Evolutionary conservation across 768 basidiomycete genomes (phyloP).

Genomic region (Gymnopilus dilepis): DNA sequence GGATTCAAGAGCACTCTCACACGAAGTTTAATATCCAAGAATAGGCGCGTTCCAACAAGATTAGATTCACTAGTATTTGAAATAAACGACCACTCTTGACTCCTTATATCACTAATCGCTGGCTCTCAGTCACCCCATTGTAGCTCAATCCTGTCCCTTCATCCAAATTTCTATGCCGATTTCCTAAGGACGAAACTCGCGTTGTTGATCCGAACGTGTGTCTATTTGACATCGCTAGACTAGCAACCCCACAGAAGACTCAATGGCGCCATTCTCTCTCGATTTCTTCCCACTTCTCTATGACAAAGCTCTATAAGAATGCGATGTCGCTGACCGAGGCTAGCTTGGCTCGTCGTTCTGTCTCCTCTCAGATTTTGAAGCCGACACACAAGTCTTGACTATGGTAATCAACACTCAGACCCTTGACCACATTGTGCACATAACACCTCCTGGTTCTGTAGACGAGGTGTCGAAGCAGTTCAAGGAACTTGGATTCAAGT

Average conservation of each 20-base stretch:
- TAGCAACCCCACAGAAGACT: neutral
- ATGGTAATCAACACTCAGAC: slow-evolving; percentile 30
- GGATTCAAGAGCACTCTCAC: too few relatives aligned
- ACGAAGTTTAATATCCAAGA: too few relatives aligned
- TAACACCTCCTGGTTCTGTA: slow-evolving; percentile 69
- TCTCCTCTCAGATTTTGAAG: neutral
- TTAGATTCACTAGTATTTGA: too few relatives aligned
- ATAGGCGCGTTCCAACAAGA: too few relatives aligned
- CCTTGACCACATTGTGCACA: slow-evolving; percentile 74
- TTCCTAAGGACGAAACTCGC: too few relatives aligned
- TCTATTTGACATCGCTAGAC: neutral
- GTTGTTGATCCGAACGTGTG: neutral
- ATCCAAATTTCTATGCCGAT: too few relatives aligned
- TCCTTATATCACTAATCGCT: too few relatives aligned
- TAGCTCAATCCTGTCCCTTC: too few relatives aligned
- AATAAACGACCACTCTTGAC: neutral
- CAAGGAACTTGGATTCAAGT: slow-evolving; percentile 71
- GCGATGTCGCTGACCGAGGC: too few relatives aligned
- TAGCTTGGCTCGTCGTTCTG: neutral
- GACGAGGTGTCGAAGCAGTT: slow-evolving; percentile 56
- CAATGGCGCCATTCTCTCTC: slow-evolving; percentile 9
- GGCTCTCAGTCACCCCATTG: too few relatives aligned
- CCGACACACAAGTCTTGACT: neutral
- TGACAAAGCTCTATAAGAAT: neutral
- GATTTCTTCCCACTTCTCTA: neutral